These are phyloP conservation scores for Penicillium sp. DNA, from an alignment of 2,329 filamentous ascomycete species.

Conservation along the genomic window DNA sequence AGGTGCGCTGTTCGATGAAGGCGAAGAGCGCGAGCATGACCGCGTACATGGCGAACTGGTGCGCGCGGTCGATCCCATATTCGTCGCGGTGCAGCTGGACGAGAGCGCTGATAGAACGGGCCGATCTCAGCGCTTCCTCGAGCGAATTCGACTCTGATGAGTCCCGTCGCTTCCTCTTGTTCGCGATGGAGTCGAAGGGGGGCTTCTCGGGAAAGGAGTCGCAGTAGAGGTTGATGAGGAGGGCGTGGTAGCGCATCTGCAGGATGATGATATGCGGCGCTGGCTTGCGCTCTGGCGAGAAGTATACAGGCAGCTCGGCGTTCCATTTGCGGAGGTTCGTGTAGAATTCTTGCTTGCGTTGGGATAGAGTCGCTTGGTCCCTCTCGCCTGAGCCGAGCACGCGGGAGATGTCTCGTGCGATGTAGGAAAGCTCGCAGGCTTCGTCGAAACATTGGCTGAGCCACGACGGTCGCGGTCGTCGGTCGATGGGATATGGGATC, in stretches of 20 bases:
- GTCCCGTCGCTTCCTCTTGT: background rate
- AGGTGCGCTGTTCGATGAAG: slow-evolving; percentile 25
- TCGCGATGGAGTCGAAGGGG: background rate
- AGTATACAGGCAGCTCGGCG: slow-evolving; percentile 11
- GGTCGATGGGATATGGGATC: slow-evolving; percentile 23
- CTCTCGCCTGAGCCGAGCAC: slow-evolving; percentile 3
- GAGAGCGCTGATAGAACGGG: slow-evolving; percentile 29
- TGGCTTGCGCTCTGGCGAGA: slow-evolving; percentile 3
- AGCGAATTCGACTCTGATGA: background rate
- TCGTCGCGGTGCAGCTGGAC: slow-evolving; percentile 28
- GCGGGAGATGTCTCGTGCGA: slow-evolving; percentile 27
- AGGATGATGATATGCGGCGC: slow-evolving; percentile 25
- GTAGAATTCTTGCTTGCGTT: slow-evolving; percentile 21
- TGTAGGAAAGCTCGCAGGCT: slow-evolving; percentile 25
- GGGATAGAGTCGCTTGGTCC: background rate
- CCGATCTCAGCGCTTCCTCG: slow-evolving; percentile 25
- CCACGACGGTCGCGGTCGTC: slow-evolving; percentile 13
- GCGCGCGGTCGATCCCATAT: slow-evolving; percentile 33
- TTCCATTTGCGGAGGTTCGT: slow-evolving; percentile 23
- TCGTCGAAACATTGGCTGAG: slow-evolving; percentile 29
- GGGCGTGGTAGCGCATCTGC: slow-evolving; percentile 34
- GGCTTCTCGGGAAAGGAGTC: slow-evolving; percentile 22
- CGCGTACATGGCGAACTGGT: slow-evolving; percentile 34
- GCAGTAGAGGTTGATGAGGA: slow-evolving; percentile 32
- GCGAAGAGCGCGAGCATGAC: slow-evolving; percentile 34